A percentile compares a stretch with the other conserved stretches of the same genome.
Evolutionary conservation across 2,329 filamentous ascomycete genomes (phyloP).

Genomic region (Coccinonectria pachysandricola): DNA sequence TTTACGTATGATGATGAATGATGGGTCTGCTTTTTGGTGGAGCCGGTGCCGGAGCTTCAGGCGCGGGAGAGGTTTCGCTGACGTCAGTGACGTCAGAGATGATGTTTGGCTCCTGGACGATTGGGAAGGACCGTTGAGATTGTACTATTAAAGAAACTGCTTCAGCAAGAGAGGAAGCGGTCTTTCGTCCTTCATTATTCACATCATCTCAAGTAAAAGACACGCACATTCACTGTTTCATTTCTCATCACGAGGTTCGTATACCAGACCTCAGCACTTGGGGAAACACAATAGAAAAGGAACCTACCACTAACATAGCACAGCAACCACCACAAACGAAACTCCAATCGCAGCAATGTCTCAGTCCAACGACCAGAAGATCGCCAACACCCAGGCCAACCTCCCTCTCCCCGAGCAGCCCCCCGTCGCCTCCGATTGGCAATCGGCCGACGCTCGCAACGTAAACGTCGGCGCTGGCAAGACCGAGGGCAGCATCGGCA

Average conservation of each 20-base stretch:
- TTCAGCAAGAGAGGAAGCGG: too few species aligned
- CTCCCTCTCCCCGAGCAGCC: conserved; percentile 73
- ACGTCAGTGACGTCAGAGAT: conserved; percentile 19
- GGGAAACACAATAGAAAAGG: too few species aligned
- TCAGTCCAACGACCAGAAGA: conserved; percentile 50
- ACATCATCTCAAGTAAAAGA: too few species aligned
- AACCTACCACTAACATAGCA: not conserved
- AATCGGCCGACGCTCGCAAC: conserved; percentile 57
- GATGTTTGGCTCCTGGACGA: conserved; percentile 5
- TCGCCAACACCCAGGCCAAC: conserved; percentile 59
- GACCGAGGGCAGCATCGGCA: conserved; percentile 41
- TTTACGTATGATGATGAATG: too few species aligned
- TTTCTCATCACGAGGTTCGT: too few species aligned
- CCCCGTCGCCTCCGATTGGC: conserved; percentile 66
- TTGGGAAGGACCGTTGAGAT: not conserved
- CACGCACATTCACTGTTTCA: too few species aligned
- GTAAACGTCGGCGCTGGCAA: conserved; percentile 61
- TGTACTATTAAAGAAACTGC: conserved; percentile 1
- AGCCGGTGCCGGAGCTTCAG: conserved; percentile 12
- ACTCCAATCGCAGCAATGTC: too few species aligned
- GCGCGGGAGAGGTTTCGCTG: conserved; percentile 6
- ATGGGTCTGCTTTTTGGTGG: conserved; percentile 9
- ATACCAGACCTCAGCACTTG: too few species aligned
- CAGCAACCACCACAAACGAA: conserved; percentile 3
- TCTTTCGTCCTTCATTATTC: too few species aligned